Base-by-base conservation (phyloP, 345 rosid species). In the Populus simonii region DNA sequence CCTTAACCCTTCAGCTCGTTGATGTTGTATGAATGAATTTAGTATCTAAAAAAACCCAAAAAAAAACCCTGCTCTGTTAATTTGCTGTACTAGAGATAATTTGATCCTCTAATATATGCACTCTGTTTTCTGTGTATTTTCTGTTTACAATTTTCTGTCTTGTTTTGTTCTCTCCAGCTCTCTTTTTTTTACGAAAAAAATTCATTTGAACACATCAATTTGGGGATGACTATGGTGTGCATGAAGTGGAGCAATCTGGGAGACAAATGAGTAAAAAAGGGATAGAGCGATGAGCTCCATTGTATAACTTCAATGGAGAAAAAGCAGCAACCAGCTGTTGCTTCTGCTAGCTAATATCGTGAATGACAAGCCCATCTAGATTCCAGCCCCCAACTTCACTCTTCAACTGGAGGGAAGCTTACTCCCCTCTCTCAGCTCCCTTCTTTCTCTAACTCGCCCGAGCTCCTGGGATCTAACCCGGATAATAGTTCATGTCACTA, bases 21-120 rank as follows among this genome's bases (percentile, higher is more conserved):
- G 83, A 78, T 78, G 81, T 85, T 88, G 93, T 90, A 89, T 78
- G 91, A 86, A 88, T 88, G 94, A 81, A 82, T 84, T 87, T 89
- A 91, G 90, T 88, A 83, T 87, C 86, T 79, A 22, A 75, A 82
- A 74, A 17, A 74, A 35, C 72, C 36, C 8, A 68, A 79, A 78
- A 73, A 35, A 61, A 41, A 65, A 22, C 61, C 67, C 2, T 62
- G 72, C 79, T 51, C 43, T 82, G 72, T 90, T 88, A 88, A 84
- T 84, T 80, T 88, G 83, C 78, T 86, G 91, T 86, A 83, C 77
- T 70, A 82, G 84, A 74, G 85, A 84, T 85, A 73, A 76, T 78
- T 82, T 87, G 85, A 84, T 85, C 86, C 74, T 83, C 89, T 88
- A 88, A 86, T 88, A 85, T 86, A 82, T 84, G 89, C 71, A 86